Conservation (phyloP, 805 yeast genomes). For the Saturnispora hagleri region DNA sequence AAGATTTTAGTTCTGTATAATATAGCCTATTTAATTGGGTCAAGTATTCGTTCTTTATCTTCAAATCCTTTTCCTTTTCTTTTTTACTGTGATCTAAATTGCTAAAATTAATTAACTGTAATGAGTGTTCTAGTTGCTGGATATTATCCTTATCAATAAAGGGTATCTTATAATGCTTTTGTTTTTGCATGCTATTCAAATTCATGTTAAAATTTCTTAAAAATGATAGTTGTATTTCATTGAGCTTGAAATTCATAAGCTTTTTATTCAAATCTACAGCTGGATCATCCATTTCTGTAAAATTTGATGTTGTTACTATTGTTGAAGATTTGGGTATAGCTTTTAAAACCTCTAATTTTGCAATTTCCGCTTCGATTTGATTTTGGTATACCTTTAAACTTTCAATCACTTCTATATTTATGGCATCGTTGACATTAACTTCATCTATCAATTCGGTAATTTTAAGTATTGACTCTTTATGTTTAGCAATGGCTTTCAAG, state of each 20-base stretch:
- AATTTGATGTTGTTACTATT: background rate
- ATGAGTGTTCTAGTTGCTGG: constrained; percentile 23
- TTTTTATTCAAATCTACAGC: background rate
- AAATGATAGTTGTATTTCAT: constrained; percentile 12
- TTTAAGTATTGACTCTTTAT: constrained; percentile 29
- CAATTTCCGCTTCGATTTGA: constrained; percentile 20
- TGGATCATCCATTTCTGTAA: background rate
- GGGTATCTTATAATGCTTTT: constrained; percentile 16
- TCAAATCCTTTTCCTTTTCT: constrained; percentile 19
- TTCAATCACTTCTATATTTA: background rate
- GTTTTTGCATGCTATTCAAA: constrained; percentile 12
- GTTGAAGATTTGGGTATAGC: background rate
- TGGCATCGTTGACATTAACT: background rate
- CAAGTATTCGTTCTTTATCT: constrained; percentile 24
- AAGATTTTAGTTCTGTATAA: constrained; percentile 24
- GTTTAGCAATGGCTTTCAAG: constrained; percentile 31
- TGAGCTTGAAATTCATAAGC: background rate
- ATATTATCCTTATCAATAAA: constrained; percentile 22
- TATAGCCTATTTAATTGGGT: constrained; percentile 22
- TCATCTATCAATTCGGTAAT: constrained; percentile 21
- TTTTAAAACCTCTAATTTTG: constrained; percentile 13
- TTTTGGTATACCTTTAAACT: background rate
- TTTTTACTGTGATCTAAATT: constrained; percentile 12
- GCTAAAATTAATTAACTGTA: constrained; percentile 24
- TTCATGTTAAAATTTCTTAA: constrained; percentile 20